Percentiles rank a stretch among this genome's conserved stretches.
Evolutionary conservation across 2,329 filamentous ascomycete species (phyloP).

Genomic region (Calonectria hongkongensis): DNA sequence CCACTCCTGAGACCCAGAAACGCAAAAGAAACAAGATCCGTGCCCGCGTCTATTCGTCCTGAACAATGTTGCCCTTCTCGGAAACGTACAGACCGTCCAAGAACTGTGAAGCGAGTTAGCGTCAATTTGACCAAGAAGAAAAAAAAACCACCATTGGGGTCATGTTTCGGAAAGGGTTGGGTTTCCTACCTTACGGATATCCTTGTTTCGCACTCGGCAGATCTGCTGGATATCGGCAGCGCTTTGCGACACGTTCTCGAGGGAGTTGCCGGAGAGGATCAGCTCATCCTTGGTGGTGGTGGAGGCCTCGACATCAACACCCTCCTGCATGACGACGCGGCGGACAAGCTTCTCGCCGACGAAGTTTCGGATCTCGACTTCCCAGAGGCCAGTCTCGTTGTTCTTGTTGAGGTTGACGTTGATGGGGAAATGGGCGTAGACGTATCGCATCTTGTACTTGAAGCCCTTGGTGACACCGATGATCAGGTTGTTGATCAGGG

Average conservation of each 20-base stretch:
- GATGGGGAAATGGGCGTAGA: slow-evolving; percentile 99
- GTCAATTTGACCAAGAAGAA: neutral
- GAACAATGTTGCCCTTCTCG: slow-evolving; percentile 96
- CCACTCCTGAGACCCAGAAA: slow-evolving; percentile 79
- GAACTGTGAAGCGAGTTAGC: slow-evolving; percentile 78
- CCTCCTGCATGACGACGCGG: slow-evolving; percentile 89
- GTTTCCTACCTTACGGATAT: slow-evolving; percentile 94
- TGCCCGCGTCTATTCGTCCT: slow-evolving; percentile 77
- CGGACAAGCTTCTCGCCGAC: slow-evolving; percentile 99
- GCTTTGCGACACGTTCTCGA: slow-evolving; percentile 98
- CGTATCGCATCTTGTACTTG: slow-evolving; percentile 99
- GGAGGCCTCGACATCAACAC: slow-evolving; percentile 93
- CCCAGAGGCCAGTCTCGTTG: slow-evolving; percentile 87
- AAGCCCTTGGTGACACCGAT: slow-evolving; percentile 98
- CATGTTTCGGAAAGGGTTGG: neutral
- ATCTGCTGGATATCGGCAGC: slow-evolving; percentile 99
- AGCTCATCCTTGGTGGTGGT: slow-evolving; percentile 99
- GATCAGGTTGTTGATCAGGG: slow-evolving; percentile 99
- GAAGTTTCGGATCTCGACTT: slow-evolving; percentile 99
- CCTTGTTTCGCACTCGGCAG: slow-evolving; percentile 99
- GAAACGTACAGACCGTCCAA: slow-evolving; percentile 99
- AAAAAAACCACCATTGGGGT: too few species aligned
- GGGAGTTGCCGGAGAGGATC: slow-evolving; percentile 91
- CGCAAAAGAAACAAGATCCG: slow-evolving; percentile 72
- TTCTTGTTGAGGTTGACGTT: slow-evolving; percentile 99